phyloP scores from a whole-genome alignment of 805 yeast genomes.

The Blastobotrys attinorum region DNA sequence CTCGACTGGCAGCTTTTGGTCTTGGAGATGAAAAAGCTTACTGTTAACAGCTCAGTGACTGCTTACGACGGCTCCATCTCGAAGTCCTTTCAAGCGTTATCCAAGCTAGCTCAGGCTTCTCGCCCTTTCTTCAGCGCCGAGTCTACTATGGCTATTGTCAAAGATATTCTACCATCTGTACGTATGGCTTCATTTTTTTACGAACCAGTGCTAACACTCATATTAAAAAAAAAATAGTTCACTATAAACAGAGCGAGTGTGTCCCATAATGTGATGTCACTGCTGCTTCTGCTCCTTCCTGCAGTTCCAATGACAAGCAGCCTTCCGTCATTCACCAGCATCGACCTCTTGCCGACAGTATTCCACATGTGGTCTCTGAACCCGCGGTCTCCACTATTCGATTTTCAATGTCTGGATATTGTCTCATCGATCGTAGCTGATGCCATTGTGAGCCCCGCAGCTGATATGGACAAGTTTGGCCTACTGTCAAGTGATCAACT shows the following conservation, averaged over 20 bases:
- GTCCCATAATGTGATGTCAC: constrained; percentile 18
- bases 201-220: background rate
- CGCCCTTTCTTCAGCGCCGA: constrained; percentile 20
- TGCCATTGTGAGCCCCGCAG: constrained; percentile 25
- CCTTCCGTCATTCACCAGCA: constrained; percentile 25
- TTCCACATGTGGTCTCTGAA: constrained; percentile 67
- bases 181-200: constrained; percentile 8
- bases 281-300: constrained; percentile 16
- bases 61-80: constrained; percentile 16
- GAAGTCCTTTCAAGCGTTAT: constrained; percentile 12
- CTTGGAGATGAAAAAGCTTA: constrained; percentile 26
- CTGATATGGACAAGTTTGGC: constrained; percentile 47
- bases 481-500: constrained; percentile 58
- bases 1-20: constrained; percentile 47
- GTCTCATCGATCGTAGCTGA: constrained; percentile 49
- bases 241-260: constrained; percentile 14
- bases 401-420: constrained; percentile 55
- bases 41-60: constrained; percentile 15
- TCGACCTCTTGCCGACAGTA: constrained; percentile 55
- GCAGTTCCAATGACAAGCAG: constrained; percentile 12
- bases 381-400: constrained; percentile 43
- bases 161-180: constrained; percentile 23
- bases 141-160: constrained; percentile 14
- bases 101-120: constrained; percentile 20
- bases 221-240: constrained; percentile 4